Evolutionary conservation across 139 green algal species (phyloP).

Genomic region (Raphidocelis subcapitata): DNA sequence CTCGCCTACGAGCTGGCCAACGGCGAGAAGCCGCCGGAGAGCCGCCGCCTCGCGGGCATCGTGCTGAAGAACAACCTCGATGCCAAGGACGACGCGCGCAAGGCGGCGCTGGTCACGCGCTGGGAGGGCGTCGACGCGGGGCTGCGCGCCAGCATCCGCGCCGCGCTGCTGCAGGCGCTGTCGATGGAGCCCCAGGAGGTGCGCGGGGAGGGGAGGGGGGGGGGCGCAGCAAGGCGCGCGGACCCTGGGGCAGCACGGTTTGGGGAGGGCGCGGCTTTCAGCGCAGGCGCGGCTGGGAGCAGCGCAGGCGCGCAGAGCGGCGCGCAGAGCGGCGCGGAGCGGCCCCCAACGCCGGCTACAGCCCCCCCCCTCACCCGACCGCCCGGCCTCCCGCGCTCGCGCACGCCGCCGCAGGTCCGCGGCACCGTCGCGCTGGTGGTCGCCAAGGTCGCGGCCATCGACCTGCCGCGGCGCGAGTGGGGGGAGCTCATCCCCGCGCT

Average conservation of each 20-base stretch:
- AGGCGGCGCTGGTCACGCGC: constrained; percentile 61
- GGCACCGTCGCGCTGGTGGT: constrained; percentile 88
- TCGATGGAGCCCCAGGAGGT: constrained; percentile 55
- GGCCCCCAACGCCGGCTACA: no score
- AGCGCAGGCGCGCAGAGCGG: no score
- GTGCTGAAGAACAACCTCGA: constrained; percentile 97
- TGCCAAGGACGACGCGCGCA: constrained; percentile 73
- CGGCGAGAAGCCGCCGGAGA: constrained; percentile 64
- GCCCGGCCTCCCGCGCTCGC: no score
- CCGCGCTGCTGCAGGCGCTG: constrained; percentile 73
- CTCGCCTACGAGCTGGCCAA: constrained; percentile 81
- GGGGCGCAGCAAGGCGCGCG: background rate
- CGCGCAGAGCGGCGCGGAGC: no score
- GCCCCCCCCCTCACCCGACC: no score
- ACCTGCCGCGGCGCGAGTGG: constrained; percentile 86
- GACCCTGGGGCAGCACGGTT: constrained; percentile 1
- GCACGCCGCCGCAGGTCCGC: no score
- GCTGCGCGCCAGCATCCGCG: constrained; percentile 78
- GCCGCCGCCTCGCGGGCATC: constrained; percentile 83
- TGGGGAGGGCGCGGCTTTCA: no score
- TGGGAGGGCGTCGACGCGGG: constrained; percentile 71
- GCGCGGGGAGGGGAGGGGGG: no score
- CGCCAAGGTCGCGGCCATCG: constrained; percentile 93
- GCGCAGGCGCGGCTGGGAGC: no score
- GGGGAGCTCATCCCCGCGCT: constrained; percentile 78